A percentile compares a stretch with the other conserved stretches of the same genome.
Evolutionary conservation across 805 yeast species (phyloP).

Genomic region (Metschnikowia cubensis): DNA sequence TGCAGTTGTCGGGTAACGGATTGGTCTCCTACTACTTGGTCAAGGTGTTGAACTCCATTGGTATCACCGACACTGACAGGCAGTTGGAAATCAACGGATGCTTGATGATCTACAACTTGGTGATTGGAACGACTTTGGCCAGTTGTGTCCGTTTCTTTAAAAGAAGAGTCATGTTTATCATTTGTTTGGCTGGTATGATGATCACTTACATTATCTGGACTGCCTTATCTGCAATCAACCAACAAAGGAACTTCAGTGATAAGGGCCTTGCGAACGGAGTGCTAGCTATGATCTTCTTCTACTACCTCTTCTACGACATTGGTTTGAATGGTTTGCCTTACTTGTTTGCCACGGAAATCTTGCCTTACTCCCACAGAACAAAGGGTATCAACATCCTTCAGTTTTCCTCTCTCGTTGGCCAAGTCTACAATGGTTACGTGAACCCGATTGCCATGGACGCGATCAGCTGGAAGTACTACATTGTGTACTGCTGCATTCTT

Average conservation of each 20-base stretch:
- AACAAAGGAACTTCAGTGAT: constrained; percentile 37
- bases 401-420: constrained; percentile 18
- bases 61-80: constrained; percentile 38
- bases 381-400: constrained; percentile 36
- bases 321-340: constrained; percentile 45
- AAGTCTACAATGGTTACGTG: constrained; percentile 23
- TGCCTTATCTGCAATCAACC: constrained; percentile 41
- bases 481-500: constrained; percentile 33
- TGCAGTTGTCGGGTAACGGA: constrained; percentile 51
- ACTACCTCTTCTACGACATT: constrained; percentile 39
- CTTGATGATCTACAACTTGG: constrained; percentile 30
- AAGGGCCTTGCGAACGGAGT: constrained; percentile 43
- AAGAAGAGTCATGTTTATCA: constrained; percentile 35
- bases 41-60: constrained; percentile 49
- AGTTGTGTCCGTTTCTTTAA: constrained; percentile 23
- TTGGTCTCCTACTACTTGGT: constrained; percentile 49
- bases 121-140: constrained; percentile 22
- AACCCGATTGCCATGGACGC: constrained; percentile 37
- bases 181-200: constrained; percentile 35
- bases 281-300: constrained; percentile 48
- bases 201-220: constrained; percentile 42
- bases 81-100: constrained; percentile 51
- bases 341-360: constrained; percentile 43
- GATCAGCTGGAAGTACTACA: constrained; percentile 42
- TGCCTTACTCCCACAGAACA: constrained; percentile 38